These are phyloP conservation scores for Suillus tomentosus DNA, from an alignment of 768 basidiomycete genomes.

Conservation along the genomic window DNA sequence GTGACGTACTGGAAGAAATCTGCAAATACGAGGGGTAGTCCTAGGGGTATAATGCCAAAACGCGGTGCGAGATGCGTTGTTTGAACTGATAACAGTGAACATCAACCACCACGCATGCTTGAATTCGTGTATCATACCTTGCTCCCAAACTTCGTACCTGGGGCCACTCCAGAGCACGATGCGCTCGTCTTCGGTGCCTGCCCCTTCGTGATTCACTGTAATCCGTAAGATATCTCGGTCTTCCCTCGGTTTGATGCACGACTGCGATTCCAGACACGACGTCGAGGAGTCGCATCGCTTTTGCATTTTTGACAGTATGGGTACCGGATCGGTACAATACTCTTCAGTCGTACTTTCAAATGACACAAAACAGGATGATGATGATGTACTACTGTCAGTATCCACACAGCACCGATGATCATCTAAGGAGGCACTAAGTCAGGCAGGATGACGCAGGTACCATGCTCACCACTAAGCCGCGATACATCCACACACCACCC, in stretches of 20 bases:
- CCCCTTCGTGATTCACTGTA: slow-evolving; percentile 33
- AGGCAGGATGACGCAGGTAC: slow-evolving; percentile 6
- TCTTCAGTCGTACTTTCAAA: slow-evolving; percentile 28
- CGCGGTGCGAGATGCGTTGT: slow-evolving; percentile 3
- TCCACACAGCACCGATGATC: slow-evolving; percentile 23
- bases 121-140: slow-evolving; percentile 46
- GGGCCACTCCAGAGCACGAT: slow-evolving; percentile 79
- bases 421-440: slow-evolving; percentile 1
- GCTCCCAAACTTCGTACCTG: slow-evolving; percentile 59
- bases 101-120: not conserved
- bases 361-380: slow-evolving; percentile 49
- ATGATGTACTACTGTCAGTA: slow-evolving; percentile 1
- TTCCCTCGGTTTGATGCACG: slow-evolving; percentile 56
- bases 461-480: slow-evolving; percentile 32
- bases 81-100: not conserved
- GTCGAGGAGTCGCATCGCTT: slow-evolving; percentile 43
- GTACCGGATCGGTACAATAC: slow-evolving; percentile 61
- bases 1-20: slow-evolving; percentile 59
- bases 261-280: slow-evolving; percentile 39
- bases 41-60: slow-evolving; percentile 31
- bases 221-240: slow-evolving; percentile 60
- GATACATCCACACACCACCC: slow-evolving; percentile 65
- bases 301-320: slow-evolving; percentile 40
- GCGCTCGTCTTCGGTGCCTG: slow-evolving; percentile 22
- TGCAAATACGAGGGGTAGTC: slow-evolving; percentile 39